Evolutionary conservation across 2,329 filamentous ascomycete genomes (phyloP).

Genomic region (Ceratocystis harringtonii): DNA sequence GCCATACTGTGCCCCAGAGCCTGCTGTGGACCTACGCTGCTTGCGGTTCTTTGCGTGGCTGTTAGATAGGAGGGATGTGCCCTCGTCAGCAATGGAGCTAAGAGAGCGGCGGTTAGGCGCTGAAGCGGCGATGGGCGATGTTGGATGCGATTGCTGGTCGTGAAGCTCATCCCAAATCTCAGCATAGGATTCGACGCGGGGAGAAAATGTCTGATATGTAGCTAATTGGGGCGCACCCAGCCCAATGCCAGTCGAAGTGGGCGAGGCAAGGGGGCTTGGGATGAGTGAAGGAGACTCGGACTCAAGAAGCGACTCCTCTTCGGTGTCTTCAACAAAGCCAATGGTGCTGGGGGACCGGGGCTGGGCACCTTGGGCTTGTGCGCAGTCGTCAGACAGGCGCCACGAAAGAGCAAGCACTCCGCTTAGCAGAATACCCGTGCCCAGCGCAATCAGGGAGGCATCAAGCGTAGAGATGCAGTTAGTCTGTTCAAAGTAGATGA

Average conservation of each 20-base stretch:
- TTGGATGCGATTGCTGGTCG: constrained; percentile 36
- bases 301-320: constrained; percentile 26
- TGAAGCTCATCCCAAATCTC: constrained; percentile 85
- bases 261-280: constrained; percentile 24
- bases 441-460: constrained; percentile 69
- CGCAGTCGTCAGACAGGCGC: constrained; percentile 62
- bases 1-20: constrained; percentile 23
- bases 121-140: constrained; percentile 21
- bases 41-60: constrained; percentile 14
- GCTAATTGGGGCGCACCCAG: constrained; percentile 22
- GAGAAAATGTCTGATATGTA: constrained; percentile 20
- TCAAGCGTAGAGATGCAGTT: constrained; percentile 61
- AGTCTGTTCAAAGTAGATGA: constrained; percentile 92
- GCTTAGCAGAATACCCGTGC: constrained; percentile 69
- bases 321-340: constrained; percentile 60
- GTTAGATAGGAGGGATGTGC: neutral
- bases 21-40: constrained; percentile 39
- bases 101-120: constrained; percentile 22
- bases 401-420: constrained; percentile 88
- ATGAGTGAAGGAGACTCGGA: constrained; percentile 23
- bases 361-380: constrained; percentile 25
- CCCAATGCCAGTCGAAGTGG: constrained; percentile 23
- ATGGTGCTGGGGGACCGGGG: constrained; percentile 59
- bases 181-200: constrained; percentile 35
- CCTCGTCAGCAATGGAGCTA: constrained; percentile 20